Base-by-base conservation (phyloP, 345 rosid genomes). In the Aquilaria malaccensis region DNA sequence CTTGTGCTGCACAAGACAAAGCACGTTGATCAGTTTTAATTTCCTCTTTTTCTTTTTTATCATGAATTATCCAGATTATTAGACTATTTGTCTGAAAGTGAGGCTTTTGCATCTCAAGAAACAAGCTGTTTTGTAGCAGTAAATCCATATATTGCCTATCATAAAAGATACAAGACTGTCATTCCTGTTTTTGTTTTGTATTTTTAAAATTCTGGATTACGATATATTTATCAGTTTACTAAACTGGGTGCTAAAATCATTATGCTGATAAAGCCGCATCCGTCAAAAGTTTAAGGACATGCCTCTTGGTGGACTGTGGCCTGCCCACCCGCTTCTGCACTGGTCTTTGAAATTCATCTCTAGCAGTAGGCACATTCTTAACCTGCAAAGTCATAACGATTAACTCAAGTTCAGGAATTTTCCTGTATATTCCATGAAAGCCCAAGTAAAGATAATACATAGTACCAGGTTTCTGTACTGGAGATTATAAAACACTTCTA, bases 401-500 rank as follows among this genome's bases (percentile, higher is more conserved):
- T 22, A 30, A 30, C 33, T 0, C 30, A 60, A 46, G 33, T 50
- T 62, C 7, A 43, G 12, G 33, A 50, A 52, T 10, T 60, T 2
- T 43, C 12, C 33, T 33, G 3, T 2, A 7, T 11, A 22, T 22
- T 22, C 22, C 22, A 22, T 22, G 22, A 54, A 13, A 3, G 55
- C n/a, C 14, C 13, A 66, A 43, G 47, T 15, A 9, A 13, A 13
- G 43, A 50, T 15, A 30, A 14, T 13, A 47, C 13, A 60, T 22
- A 51, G 2, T 80, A 86, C 94, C 83, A 75, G 59, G 62, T 71
- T 66, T 61, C 68, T 77, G 66, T 74, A 83, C 54, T 81, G 89
- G 56, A 89, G 94, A 79, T 73, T 86, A 50, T 84, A 89, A 31
- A 89, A 69, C 63, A 86, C 70, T 22, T 84, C 82, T 10, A 89